Evolutionary conservation across 106 monocot species (phyloP), one percentile per base, ranked within the genome.

Genomic region (Apostasia ramifera): DNA sequence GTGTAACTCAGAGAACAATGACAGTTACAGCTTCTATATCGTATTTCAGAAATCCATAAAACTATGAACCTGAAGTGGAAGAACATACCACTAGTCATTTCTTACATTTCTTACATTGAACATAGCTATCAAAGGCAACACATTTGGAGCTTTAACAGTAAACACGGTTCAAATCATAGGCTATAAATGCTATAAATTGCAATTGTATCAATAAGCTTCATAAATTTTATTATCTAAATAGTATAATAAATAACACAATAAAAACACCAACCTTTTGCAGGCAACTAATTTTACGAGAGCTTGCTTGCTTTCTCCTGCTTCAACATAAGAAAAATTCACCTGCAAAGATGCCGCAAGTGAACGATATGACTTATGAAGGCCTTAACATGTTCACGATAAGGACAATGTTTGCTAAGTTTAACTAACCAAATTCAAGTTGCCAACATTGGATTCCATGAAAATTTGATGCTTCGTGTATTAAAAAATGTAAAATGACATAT

Each of bases 211-310:
- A 26, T 26, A 26, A 26, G 26, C 26, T 26, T 26, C 26, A 26
- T 26, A 26, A 26, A 26, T 26, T 26, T 26, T 26, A 26, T 26
- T 26, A 26, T 26, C 48, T 7, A 66, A 66, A 38, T 50, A 49
- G 15, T 44, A 60, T 52, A 58, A 45, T 1, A 61, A 48, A 1
- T 1, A 57, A 6, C n/a, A 40, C 5, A 10, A 40, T 48, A 59
- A 38, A 70, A 44, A 5, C 54, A 71, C 83, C 55, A 70, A 95
- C 95, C 95, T 82, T 73, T 87, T 77, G 72, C 98, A 98, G 73
- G 87, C 90, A 70, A 98, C 90, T 71, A 98, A 74, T 70, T 98
- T 98, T 6, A 98, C 98, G 44, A 98, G 90, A 70, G 98, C 98
- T 57, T 93, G 98, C 80, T 98, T 98, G 61, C 60, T 87, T 78